phyloP scores from a whole-genome alignment of 2,329 filamentous ascomycete genomes.

The Aspergillus sp. region DNA sequence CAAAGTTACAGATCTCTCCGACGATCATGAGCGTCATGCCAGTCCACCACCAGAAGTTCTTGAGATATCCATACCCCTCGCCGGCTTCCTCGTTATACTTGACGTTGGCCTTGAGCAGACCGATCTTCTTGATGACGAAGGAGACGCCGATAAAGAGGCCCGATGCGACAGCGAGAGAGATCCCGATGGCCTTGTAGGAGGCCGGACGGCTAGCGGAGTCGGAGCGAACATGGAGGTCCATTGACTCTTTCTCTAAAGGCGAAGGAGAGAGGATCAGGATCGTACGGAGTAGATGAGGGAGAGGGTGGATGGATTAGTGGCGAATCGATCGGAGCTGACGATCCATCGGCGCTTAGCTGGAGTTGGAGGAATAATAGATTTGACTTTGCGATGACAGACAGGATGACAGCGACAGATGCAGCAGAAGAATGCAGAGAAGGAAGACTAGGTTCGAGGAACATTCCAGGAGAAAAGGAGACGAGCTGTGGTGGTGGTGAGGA shows the following conservation, averaged over 20 bases:
- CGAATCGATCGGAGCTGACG: not conserved
- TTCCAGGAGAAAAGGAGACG: too few species aligned
- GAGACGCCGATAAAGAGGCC: slow-evolving; percentile 91
- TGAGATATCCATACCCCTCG: slow-evolving; percentile 95
- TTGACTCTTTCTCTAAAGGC: not conserved
- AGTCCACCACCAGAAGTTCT: slow-evolving; percentile 91
- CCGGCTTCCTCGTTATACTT: slow-evolving; percentile 96
- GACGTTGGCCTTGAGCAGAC: slow-evolving; percentile 84
- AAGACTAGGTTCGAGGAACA: too few species aligned
- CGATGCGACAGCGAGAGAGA: slow-evolving; percentile 79
- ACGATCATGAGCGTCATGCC: slow-evolving; percentile 98
- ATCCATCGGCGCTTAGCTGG: not conserved
- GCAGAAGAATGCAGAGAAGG: too few species aligned
- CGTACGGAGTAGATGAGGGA: not conserved
- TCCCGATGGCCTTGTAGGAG: slow-evolving; percentile 81
- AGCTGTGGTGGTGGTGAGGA: too few species aligned
- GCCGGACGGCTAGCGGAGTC: slow-evolving; percentile 47
- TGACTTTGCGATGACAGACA: not conserved
- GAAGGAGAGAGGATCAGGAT: not conserved
- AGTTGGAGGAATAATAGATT: not conserved
- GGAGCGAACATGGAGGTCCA: slow-evolving; percentile 41
- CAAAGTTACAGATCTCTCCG: slow-evolving; percentile 95
- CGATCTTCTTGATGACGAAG: slow-evolving; percentile 93
- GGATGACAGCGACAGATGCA: too few species aligned
- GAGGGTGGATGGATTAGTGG: not conserved